Evolutionary conservation across 2,329 filamentous ascomycete species (phyloP).

Genomic region (Aspergillus sp.): DNA sequence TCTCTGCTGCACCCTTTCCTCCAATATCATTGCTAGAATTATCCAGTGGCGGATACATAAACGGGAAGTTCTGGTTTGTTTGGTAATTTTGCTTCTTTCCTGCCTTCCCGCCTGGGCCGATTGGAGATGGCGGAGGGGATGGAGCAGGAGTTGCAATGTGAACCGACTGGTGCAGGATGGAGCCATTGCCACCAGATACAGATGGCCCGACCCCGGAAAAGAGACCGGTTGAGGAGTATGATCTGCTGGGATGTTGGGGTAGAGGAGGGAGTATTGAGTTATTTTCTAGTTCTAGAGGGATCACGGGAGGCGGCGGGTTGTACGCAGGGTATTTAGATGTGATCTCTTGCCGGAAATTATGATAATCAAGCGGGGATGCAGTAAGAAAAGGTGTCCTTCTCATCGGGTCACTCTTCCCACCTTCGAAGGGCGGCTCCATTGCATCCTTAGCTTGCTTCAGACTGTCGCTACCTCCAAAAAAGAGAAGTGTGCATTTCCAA

Average conservation of each 20-base stretch:
- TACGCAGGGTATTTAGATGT: constrained; percentile 98
- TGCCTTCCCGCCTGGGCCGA: constrained; percentile 78
- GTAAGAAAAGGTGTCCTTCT: constrained; percentile 78
- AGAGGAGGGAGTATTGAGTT: constrained; percentile 86
- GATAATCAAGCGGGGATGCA: constrained; percentile 92
- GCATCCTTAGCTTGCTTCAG: constrained; percentile 72
- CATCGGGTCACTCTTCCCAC: constrained; percentile 37
- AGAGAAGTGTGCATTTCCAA: constrained; percentile 87
- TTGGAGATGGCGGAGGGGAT: constrained; percentile 90
- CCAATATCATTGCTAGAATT: constrained; percentile 85
- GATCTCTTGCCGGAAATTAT: constrained; percentile 93
- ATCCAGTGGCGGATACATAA: constrained; percentile 92
- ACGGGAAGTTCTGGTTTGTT: constrained; percentile 97
- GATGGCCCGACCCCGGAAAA: constrained; percentile 56
- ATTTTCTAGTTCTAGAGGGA: constrained; percentile 86
- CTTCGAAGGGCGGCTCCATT: constrained; percentile 58
- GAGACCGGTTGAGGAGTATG: constrained; percentile 62
- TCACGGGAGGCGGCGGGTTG: constrained; percentile 77
- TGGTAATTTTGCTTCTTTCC: constrained; percentile 99
- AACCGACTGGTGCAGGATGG: constrained; percentile 91
- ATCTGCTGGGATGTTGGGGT: constrained; percentile 68
- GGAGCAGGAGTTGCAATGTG: constrained; percentile 98
- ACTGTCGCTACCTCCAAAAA: constrained; percentile 76
- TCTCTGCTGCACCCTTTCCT: constrained; percentile 78
- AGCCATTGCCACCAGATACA: constrained; percentile 50